Evolutionary conservation across 2,329 filamentous ascomycete genomes (phyloP).

Genomic region (Cryphonectria parasitica): DNA sequence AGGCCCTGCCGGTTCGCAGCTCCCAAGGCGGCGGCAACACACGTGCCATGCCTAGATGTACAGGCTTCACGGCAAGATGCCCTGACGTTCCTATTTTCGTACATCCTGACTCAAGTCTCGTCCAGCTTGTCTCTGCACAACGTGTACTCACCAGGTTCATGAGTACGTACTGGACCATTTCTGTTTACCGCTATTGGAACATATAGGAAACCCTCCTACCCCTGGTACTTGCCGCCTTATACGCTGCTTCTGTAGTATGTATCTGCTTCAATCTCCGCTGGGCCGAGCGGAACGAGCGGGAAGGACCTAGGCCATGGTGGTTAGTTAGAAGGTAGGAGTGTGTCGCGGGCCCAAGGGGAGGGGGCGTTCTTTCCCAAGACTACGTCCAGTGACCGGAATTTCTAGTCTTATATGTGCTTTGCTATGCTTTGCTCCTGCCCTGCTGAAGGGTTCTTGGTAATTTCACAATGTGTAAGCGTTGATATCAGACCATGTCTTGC

Average conservation of each 20-base stretch:
- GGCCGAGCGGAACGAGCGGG: neutral
- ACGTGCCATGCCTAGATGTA: no score
- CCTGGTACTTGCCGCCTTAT: neutral
- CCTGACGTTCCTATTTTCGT: no score
- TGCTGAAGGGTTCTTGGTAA: neutral
- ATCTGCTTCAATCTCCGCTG: neutral
- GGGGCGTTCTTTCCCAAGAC: neutral
- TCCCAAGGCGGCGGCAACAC: no score
- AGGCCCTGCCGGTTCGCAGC: neutral
- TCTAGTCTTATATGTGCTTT: neutral
- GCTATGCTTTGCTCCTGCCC: neutral
- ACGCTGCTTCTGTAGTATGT: neutral
- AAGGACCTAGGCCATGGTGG: neutral
- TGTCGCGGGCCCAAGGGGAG: neutral
- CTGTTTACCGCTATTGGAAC: no score
- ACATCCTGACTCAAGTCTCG: no score
- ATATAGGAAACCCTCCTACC: no score
- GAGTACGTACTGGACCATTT: no score
- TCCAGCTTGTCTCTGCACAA: no score
- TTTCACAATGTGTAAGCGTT: neutral
- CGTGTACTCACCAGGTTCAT: no score
- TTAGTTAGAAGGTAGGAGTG: no score
- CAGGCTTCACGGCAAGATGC: no score
- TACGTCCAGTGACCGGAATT: neutral
- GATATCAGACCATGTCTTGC: neutral